These are phyloP conservation scores for Fraxinus cuspidata DNA, from an alignment of 257 asterid genomes.

Conservation along the genomic window DNA sequence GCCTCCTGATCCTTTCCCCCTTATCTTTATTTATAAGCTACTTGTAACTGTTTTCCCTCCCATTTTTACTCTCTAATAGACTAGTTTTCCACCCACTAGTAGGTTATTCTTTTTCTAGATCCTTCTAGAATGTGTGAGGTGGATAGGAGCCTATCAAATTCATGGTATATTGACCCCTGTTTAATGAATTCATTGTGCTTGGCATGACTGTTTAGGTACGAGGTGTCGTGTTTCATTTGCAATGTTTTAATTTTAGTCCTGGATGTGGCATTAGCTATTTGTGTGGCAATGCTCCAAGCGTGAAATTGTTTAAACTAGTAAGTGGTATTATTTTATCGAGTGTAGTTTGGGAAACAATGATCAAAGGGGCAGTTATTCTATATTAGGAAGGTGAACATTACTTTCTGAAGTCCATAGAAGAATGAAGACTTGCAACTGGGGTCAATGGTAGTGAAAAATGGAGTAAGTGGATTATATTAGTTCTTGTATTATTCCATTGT, in stretches of 20 bases:
- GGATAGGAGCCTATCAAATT: too few relatives aligned
- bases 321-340: not conserved
- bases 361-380: not conserved
- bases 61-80: too few relatives aligned
- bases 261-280: not conserved
- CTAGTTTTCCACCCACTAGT: too few relatives aligned
- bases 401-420: not conserved
- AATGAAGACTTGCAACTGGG: slow-evolving; percentile 11
- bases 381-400: not conserved
- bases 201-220: not conserved
- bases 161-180: not conserved
- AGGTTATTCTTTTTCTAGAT: too few relatives aligned
- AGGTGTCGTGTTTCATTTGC: slow-evolving; percentile 4
- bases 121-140: too few relatives aligned
- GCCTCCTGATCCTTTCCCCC: too few relatives aligned
- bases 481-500: slow-evolving; percentile 10
- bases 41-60: too few relatives aligned
- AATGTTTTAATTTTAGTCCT: not conserved
- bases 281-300: not conserved
- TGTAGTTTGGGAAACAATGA: not conserved
- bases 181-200: not conserved
- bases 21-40: too few relatives aligned
- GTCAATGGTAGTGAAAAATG: slow-evolving; percentile 9
- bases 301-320: not conserved
- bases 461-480: slow-evolving; percentile 18